phyloP scores from a whole-genome alignment of 1,139 yeast genomes.

The Hyphopichia pseudoburtonii region DNA sequence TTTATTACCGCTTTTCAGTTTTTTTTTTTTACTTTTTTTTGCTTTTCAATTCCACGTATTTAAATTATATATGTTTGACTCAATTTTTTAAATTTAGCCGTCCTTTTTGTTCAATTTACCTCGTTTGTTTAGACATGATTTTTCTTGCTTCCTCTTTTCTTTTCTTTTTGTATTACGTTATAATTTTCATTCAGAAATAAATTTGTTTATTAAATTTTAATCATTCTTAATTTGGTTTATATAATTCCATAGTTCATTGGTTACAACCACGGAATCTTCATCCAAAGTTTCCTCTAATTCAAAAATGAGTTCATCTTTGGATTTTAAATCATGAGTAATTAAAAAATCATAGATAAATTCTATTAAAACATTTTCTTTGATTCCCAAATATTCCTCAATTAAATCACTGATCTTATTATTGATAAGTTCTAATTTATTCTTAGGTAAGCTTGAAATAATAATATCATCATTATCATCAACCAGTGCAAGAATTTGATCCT shows the following conservation, averaged over 20 bases:
- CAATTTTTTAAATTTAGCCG: no score
- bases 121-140: no score
- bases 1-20: no score
- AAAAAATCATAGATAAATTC: slow-evolving; percentile 43
- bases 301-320: slow-evolving; percentile 30
- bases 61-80: no score
- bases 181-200: neutral
- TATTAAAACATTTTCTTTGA: slow-evolving; percentile 49
- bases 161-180: no score
- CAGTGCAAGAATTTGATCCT: neutral
- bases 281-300: slow-evolving; percentile 56
- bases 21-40: no score
- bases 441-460: slow-evolving; percentile 13
- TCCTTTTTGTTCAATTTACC: no score
- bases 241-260: slow-evolving; percentile 35
- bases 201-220: no score
- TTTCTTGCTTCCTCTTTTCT: no score
- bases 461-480: slow-evolving; percentile 2
- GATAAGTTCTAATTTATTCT: slow-evolving; percentile 18
- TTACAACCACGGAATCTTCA: slow-evolving; percentile 52
- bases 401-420: slow-evolving; percentile 37
- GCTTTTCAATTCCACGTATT: no score
- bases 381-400: slow-evolving; percentile 54
- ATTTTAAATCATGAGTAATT: slow-evolving; percentile 24
- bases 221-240: slow-evolving; percentile 16